Conservation (phyloP, 331 rosid species). For the Ulmus americana region DNA sequence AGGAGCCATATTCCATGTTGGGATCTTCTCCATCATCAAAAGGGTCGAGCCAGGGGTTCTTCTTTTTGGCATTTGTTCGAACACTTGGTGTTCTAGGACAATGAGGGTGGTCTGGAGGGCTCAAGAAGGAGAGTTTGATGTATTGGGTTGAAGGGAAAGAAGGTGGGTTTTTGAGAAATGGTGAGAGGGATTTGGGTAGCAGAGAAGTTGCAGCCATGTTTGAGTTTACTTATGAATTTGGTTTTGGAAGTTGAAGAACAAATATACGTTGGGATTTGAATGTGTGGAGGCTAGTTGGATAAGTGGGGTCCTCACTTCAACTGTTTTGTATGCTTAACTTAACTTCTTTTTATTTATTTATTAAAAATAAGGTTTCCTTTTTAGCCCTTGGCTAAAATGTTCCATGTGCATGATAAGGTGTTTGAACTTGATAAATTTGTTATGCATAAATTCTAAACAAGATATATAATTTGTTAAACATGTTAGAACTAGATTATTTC, state of each 20-base stretch:
- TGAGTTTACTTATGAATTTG: constrained; percentile 5
- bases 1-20: constrained; percentile 58
- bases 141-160: constrained; percentile 34
- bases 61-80: constrained; percentile 37
- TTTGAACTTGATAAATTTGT: too few relatives aligned
- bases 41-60: constrained; percentile 71
- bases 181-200: constrained; percentile 46
- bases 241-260: not conserved
- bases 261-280: constrained; percentile 18
- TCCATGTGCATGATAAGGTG: too few relatives aligned
- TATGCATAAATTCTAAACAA: too few relatives aligned
- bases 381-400: too few relatives aligned
- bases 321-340: not conserved
- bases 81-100: not conserved
- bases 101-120: constrained; percentile 18
- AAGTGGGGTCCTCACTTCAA: constrained; percentile 35
- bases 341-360: not conserved
- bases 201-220: constrained; percentile 58
- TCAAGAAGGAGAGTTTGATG: constrained; percentile 34
- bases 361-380: too few relatives aligned
- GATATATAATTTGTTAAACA: too few relatives aligned
- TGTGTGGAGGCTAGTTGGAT: constrained; percentile 69
- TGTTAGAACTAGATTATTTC: too few relatives aligned
- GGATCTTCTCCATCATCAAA: constrained; percentile 81
- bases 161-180: constrained; percentile 49